Percentiles rank a stretch among this genome's conserved stretches.
These are phyloP conservation scores for Fragilaria crotonensis DNA, from an alignment of 108 stramenopile species.

Conservation along the genomic window DNA sequence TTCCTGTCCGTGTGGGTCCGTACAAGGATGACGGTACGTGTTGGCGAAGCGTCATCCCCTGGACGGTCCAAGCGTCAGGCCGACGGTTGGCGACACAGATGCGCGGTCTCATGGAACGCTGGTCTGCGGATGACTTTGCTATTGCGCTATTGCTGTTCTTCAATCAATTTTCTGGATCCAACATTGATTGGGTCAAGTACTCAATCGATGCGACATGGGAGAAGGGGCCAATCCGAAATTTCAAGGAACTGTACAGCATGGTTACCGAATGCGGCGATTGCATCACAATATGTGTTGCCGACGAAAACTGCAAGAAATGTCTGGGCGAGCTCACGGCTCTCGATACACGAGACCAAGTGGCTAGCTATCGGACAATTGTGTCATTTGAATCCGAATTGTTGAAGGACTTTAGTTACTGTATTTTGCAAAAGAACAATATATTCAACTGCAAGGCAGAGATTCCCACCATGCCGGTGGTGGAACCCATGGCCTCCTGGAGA, in stretches of 20 bases:
- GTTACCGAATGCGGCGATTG: constrained; percentile 69
- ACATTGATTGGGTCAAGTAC: constrained; percentile 52
- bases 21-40: not conserved
- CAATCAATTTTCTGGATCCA: constrained; percentile 50
- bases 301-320: constrained; percentile 65
- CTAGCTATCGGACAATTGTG: constrained; percentile 87
- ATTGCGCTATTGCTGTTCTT: constrained; percentile 65
- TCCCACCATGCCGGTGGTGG: constrained; percentile 55
- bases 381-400: constrained; percentile 86
- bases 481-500: constrained; percentile 56
- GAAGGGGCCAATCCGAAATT: constrained; percentile 72
- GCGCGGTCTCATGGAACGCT: constrained; percentile 40
- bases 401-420: constrained; percentile 84
- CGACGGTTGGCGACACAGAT: constrained; percentile 56
- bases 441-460: constrained; percentile 75
- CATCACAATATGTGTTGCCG: constrained; percentile 48
- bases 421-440: constrained; percentile 89
- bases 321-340: constrained; percentile 60
- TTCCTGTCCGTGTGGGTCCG: not conserved
- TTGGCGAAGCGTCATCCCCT: constrained; percentile 32
- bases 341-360: constrained; percentile 80
- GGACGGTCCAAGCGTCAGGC: constrained; percentile 52
- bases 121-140: constrained; percentile 65
- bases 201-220: constrained; percentile 85
- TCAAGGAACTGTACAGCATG: constrained; percentile 71